Conservation (phyloP, 202 grass and related monocot genomes). For the Carex arenaria region DNA sequence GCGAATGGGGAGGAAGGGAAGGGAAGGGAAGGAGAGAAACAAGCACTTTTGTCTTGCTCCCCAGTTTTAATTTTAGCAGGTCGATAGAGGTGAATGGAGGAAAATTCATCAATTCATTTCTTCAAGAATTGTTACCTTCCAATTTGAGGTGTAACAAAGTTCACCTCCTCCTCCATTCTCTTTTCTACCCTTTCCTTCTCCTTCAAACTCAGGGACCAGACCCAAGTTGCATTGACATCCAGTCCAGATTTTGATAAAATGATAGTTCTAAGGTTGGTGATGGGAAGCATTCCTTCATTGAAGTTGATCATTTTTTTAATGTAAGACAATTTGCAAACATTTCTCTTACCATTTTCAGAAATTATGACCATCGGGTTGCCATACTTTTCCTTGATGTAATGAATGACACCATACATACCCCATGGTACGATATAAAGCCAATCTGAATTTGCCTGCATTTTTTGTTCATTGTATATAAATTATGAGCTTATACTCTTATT, state of each 20-base stretch:
- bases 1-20: too few relatives aligned
- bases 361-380: slow-evolving; percentile 54
- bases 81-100: too few relatives aligned
- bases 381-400: slow-evolving; percentile 74
- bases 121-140: too few relatives aligned
- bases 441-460: slow-evolving; percentile 48
- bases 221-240: not conserved
- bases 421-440: slow-evolving; percentile 68
- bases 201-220: too few relatives aligned
- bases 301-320: not conserved
- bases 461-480: slow-evolving; percentile 1
- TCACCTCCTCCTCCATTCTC: too few relatives aligned
- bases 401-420: slow-evolving; percentile 64
- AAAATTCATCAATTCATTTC: too few relatives aligned
- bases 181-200: too few relatives aligned
- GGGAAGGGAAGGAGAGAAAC: too few relatives aligned
- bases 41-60: too few relatives aligned
- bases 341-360: slow-evolving; percentile 69
- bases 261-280: not conserved
- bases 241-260: not conserved
- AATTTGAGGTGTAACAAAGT: too few relatives aligned
- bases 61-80: too few relatives aligned
- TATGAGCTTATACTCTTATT: not conserved
- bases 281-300: not conserved
- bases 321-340: not conserved